phyloP scores from a whole-genome alignment of 768 basidiomycete genomes.

The Rhodotorula toruloides region DNA sequence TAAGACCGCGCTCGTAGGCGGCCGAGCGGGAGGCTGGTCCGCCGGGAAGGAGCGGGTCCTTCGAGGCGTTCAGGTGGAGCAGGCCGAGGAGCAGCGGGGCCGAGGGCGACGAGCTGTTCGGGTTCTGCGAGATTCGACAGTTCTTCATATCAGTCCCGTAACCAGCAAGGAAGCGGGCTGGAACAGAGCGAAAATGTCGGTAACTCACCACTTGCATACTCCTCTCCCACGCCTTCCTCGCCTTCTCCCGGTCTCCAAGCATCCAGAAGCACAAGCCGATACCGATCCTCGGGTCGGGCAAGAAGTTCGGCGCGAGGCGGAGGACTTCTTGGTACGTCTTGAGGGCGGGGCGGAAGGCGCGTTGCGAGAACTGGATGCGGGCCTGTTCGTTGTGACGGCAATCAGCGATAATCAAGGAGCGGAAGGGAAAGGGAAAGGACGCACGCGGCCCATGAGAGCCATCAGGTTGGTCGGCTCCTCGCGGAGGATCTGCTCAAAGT shows the following conservation, averaged over 20 bases:
- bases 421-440: not conserved
- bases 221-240: constrained; percentile 83
- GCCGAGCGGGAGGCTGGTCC: constrained; percentile 58
- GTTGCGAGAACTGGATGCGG: constrained; percentile 72
- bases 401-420: not conserved
- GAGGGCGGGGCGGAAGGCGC: constrained; percentile 71
- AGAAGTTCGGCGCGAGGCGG: constrained; percentile 65
- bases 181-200: not conserved
- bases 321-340: constrained; percentile 81
- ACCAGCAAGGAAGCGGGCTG: not conserved
- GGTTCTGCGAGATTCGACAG: constrained; percentile 5
- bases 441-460: constrained; percentile 62
- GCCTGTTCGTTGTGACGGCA: constrained; percentile 53
- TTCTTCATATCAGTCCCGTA: not conserved
- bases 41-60: constrained; percentile 58
- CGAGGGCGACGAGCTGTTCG: constrained; percentile 52
- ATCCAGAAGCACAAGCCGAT: constrained; percentile 92
- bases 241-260: constrained; percentile 73
- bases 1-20: constrained; percentile 62
- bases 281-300: constrained; percentile 90
- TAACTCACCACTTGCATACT: constrained; percentile 74
- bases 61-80: constrained; percentile 78
- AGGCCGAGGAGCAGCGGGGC: constrained; percentile 77
- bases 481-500: constrained; percentile 72
- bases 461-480: constrained; percentile 79